A percentile compares a stretch with the other conserved stretches of the same genome.
These are phyloP conservation scores for Lolium rigidum DNA, from an alignment of 176 grass and related monocot species.

Conservation along the genomic window DNA sequence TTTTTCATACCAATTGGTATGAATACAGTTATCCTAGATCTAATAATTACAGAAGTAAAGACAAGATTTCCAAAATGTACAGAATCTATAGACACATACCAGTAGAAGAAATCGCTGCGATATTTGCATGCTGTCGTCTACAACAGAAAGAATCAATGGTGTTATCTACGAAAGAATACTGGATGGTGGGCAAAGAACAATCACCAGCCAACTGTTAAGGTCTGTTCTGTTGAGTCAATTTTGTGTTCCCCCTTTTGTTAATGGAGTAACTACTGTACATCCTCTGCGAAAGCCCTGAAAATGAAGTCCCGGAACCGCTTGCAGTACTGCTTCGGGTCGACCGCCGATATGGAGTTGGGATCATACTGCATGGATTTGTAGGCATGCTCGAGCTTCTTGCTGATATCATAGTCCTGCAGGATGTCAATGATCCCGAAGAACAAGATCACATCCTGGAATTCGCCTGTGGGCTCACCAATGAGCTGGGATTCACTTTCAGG, in stretches of 20 bases:
- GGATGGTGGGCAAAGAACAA: constrained; percentile 1
- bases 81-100: neutral
- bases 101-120: neutral
- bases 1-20: constrained; percentile 19
- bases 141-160: neutral
- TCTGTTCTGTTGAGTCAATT: constrained; percentile 8
- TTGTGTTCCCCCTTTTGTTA: neutral
- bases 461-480: constrained; percentile 74
- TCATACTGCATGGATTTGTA: constrained; percentile 89
- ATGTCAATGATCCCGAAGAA: constrained; percentile 97
- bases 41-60: constrained; percentile 26
- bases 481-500: constrained; percentile 52
- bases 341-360: constrained; percentile 71
- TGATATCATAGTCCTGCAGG: constrained; percentile 92
- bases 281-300: constrained; percentile 60
- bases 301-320: constrained; percentile 88
- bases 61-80: constrained; percentile 36
- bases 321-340: constrained; percentile 59
- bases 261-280: constrained; percentile 38
- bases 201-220: constrained; percentile 26
- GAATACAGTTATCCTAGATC: constrained; percentile 25
- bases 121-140: constrained; percentile 10
- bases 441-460: constrained; percentile 70
- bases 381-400: constrained; percentile 91
- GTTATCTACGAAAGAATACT: neutral